These are phyloP conservation scores for Saturnispora sanitii DNA, from an alignment of 805 yeast species.

Conservation along the genomic window DNA sequence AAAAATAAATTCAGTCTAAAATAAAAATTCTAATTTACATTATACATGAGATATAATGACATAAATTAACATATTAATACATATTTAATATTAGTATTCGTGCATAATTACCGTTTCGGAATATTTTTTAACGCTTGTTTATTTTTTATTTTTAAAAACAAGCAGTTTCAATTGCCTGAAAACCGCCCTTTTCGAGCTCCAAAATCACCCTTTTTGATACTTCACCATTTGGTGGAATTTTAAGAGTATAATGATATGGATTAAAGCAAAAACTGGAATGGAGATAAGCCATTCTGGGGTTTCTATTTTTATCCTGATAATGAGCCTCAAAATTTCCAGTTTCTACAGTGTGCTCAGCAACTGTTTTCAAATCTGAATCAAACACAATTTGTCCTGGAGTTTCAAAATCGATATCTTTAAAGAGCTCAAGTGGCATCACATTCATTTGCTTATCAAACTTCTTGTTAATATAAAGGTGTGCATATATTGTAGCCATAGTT, in stretches of 20 bases:
- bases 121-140: too few species aligned
- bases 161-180: neutral
- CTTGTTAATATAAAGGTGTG: constrained; percentile 43
- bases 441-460: constrained; percentile 30
- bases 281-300: constrained; percentile 11
- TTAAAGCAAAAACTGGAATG: constrained; percentile 21
- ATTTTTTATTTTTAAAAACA: neutral
- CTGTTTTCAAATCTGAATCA: constrained; percentile 5
- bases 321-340: neutral
- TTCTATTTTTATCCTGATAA: neutral
- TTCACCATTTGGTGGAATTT: constrained; percentile 17
- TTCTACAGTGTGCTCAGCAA: constrained; percentile 4
- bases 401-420: too few species aligned
- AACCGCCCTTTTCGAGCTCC: neutral
- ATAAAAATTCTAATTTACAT: too few species aligned
- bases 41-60: too few species aligned
- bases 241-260: constrained; percentile 15
- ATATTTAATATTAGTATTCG: too few species aligned
- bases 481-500: constrained; percentile 44
- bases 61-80: too few species aligned
- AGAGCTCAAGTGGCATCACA: constrained; percentile 29
- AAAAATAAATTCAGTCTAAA: too few species aligned
- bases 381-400: too few species aligned
- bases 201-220: neutral
- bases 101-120: too few species aligned